Evolutionary conservation across 2,329 filamentous ascomycete species (phyloP).

Genomic region (Podosphaera aphanis): DNA sequence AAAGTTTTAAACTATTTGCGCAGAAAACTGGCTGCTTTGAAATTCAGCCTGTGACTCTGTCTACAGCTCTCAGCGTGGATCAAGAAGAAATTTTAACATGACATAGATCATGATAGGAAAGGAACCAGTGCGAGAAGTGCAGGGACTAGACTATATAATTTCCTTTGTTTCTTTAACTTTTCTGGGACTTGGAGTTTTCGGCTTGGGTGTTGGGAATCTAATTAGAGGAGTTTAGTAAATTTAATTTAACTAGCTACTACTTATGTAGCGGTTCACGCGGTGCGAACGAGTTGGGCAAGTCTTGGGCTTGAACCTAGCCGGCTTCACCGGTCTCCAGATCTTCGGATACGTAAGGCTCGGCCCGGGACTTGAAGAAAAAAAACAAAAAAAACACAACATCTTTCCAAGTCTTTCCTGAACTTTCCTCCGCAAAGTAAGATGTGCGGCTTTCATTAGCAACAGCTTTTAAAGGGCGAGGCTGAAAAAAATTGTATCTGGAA

Average conservation of each 20-base stretch:
- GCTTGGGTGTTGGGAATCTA: background rate
- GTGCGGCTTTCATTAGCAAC: no score
- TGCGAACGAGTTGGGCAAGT: background rate
- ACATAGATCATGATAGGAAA: background rate
- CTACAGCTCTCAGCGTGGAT: background rate
- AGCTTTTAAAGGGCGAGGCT: no score
- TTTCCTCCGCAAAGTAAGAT: no score
- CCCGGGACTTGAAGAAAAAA: background rate
- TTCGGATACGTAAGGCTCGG: background rate
- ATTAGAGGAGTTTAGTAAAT: background rate
- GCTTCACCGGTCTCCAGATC: background rate
- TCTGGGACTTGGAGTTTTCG: background rate
- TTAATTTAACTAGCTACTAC: background rate
- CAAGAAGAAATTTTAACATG: background rate
- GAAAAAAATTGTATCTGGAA: no score
- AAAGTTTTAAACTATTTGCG: background rate
- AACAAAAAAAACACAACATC: no score
- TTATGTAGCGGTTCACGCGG: background rate
- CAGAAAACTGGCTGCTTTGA: background rate
- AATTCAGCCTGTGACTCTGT: background rate
- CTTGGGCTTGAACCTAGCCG: background rate
- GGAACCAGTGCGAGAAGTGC: background rate
- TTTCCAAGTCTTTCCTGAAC: no score
- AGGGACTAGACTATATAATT: background rate
- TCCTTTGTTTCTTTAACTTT: background rate